phyloP scores from a whole-genome alignment of 192 early-diverging fungal species.

The Umbelopsis sp. region DNA sequence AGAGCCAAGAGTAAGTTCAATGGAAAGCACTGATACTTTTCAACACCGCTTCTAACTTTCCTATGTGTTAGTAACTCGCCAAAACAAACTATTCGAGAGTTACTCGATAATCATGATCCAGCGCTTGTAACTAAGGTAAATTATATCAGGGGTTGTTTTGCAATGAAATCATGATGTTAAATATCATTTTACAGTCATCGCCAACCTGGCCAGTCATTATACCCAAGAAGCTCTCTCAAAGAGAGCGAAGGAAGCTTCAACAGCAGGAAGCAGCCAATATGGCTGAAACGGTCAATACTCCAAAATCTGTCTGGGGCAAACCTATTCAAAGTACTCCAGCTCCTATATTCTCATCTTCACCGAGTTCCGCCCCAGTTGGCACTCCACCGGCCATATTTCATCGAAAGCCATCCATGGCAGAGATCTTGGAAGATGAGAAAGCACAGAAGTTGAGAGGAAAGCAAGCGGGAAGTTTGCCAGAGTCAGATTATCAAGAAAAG shows the following conservation, averaged over 20 bases:
- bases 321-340: slow-evolving; percentile 8
- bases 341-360: not conserved
- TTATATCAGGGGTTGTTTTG: too few relatives aligned
- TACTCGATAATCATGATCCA: not conserved
- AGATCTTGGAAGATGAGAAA: slow-evolving; percentile 19
- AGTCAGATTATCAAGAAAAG: not conserved
- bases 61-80: not conserved
- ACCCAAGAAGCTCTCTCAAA: slow-evolving; percentile 37
- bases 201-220: not conserved
- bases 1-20: slow-evolving; percentile 3
- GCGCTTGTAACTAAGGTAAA: not conserved
- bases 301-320: slow-evolving; percentile 41
- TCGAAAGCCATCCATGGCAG: slow-evolving; percentile 20
- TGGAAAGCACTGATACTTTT: too few relatives aligned
- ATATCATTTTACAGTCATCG: not conserved
- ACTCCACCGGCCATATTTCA: not conserved
- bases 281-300: slow-evolving; percentile 9
- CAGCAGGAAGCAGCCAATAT: slow-evolving; percentile 24
- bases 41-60: not conserved
- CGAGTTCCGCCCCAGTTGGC: not conserved
- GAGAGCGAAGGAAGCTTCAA: slow-evolving; percentile 29
- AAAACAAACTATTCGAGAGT: not conserved
- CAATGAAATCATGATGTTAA: not conserved
- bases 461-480: not conserved
- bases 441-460: not conserved